Evolutionary conservation across 2,329 filamentous ascomycete species (phyloP).

Genomic region (Aspergillus tanneri): DNA sequence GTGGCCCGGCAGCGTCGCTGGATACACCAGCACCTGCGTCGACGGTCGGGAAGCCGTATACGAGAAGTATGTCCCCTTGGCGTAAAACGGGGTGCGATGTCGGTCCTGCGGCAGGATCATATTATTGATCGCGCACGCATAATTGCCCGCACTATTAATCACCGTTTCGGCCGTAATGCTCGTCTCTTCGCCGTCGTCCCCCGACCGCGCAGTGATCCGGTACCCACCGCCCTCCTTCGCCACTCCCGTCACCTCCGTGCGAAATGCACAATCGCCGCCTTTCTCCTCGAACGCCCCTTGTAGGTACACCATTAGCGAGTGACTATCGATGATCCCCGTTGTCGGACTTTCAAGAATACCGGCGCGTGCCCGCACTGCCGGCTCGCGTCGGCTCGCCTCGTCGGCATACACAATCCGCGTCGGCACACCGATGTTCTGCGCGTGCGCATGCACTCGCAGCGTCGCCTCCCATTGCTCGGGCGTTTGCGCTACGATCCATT

Average conservation of each 20-base stretch:
- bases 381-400: slow-evolving; percentile 55
- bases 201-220: slow-evolving; percentile 58
- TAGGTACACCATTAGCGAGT: slow-evolving; percentile 78
- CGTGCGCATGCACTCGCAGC: slow-evolving; percentile 54
- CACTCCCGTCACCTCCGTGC: slow-evolving; percentile 64
- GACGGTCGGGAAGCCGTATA: slow-evolving; percentile 67
- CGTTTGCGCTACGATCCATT: slow-evolving; percentile 93
- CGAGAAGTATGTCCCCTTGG: slow-evolving; percentile 94
- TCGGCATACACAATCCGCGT: slow-evolving; percentile 65
- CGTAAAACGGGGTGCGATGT: slow-evolving; percentile 68
- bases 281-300: slow-evolving; percentile 72
- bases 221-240: slow-evolving; percentile 65
- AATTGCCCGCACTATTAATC: slow-evolving; percentile 82
- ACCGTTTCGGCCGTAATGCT: slow-evolving; percentile 72
- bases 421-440: slow-evolving; percentile 61
- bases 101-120: slow-evolving; percentile 62
- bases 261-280: slow-evolving; percentile 72
- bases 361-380: slow-evolving; percentile 64
- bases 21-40: slow-evolving; percentile 78
- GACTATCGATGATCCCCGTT: slow-evolving; percentile 88
- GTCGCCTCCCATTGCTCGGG: slow-evolving; percentile 63
- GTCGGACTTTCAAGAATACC: slow-evolving; percentile 80
- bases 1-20: slow-evolving; percentile 75
- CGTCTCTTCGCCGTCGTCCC: slow-evolving; percentile 37
- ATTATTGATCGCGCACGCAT: slow-evolving; percentile 74